Percentiles rank a stretch among this genome's conserved stretches.
Conservation (phyloP, 164 flowering plant species). For the Santalum album region DNA sequence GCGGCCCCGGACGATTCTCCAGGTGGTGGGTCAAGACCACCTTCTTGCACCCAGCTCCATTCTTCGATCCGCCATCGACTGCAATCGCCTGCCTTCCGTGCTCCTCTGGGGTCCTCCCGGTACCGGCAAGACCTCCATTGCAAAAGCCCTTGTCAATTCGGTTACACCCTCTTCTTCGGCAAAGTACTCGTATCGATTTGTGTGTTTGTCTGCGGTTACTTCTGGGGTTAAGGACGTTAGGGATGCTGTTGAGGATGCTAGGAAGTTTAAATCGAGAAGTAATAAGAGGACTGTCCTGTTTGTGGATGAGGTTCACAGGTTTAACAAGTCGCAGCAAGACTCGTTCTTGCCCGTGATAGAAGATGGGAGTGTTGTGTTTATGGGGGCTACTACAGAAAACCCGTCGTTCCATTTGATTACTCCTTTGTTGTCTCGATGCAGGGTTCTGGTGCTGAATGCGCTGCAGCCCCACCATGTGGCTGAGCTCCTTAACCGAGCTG, state of each 20-base stretch:
- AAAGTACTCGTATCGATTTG: conserved; percentile 27
- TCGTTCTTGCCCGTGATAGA: conserved; percentile 82
- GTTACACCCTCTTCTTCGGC: not conserved
- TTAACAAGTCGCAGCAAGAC: conserved; percentile 81
- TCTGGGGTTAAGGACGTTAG: conserved; percentile 83
- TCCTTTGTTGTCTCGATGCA: conserved; percentile 69
- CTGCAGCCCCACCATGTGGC: conserved; percentile 38
- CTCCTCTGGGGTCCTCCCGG: conserved; percentile 95
- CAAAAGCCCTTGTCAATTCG: conserved; percentile 51
- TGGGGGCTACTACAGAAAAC: conserved; percentile 93
- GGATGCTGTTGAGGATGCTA: conserved; percentile 65
- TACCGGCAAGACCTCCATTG: conserved; percentile 84
- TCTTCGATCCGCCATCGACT: conserved; percentile 40
- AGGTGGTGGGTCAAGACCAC: conserved; percentile 78
- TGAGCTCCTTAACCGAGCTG: conserved; percentile 36
- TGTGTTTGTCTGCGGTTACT: conserved; percentile 68
- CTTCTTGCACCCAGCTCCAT: conserved; percentile 39
- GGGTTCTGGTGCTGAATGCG: conserved; percentile 53
- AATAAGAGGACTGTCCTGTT: conserved; percentile 51
- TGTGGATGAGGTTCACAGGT: conserved; percentile 88
- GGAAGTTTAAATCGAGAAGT: conserved; percentile 20
- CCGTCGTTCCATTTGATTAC: conserved; percentile 84
- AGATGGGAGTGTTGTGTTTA: conserved; percentile 67
- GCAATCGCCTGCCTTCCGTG: conserved; percentile 58
- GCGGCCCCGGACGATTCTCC: conserved; percentile 60